Base-by-base conservation (phyloP, 2,329 filamentous ascomycete species). In the Camillea tinctor region DNA sequence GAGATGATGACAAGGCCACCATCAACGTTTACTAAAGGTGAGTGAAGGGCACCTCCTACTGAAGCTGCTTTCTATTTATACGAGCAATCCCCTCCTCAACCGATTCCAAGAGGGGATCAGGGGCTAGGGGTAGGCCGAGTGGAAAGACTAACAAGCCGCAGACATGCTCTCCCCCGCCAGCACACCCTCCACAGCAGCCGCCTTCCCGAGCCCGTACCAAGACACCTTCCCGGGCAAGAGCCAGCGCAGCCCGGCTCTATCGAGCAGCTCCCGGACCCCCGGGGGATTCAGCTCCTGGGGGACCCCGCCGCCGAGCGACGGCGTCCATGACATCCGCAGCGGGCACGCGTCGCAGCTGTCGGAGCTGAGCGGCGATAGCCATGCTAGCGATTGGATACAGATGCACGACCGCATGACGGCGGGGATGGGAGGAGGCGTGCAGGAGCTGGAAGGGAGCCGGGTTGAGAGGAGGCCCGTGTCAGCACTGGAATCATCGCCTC, bases 311-410 rank as follows among this genome's bases (percentile, higher is more conserved):
- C n/a, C 44, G 50, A 36, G 23, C 22, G 51, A 50, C 19, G 26
- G 7, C 24, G 24, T 26, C 26, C 26, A 30, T 11, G 8, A 9
- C 26, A 19, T 50, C 19, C 49, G 19, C 48, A 30, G 55, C 51
- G 26, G 56, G 15, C 52, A 58, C 24, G 48, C 40, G 7, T 54
- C 56, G 40, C 40, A 54, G 40, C 17, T 58, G 7, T 58, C 56
- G 20, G 56, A 54, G 19, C 56, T 58, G 36, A 54, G 52, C 40
- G 40, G 30, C 26, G 6, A 30, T 13, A 20, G 40, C 8, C 21
- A 54, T 40, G 6, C 8, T 13, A 20, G 40, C 8, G 40, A 54
- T 40, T 54, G 20, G 19, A 53, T 24, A 15, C 51, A 19, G 20
- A 20, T 56, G 13, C 55, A 40, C n/a, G 55, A 56, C 22, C 49